These are phyloP conservation scores for Neurospora pannonica DNA, from an alignment of 495 filamentous ascomycete genomes.

Conservation along the genomic window DNA sequence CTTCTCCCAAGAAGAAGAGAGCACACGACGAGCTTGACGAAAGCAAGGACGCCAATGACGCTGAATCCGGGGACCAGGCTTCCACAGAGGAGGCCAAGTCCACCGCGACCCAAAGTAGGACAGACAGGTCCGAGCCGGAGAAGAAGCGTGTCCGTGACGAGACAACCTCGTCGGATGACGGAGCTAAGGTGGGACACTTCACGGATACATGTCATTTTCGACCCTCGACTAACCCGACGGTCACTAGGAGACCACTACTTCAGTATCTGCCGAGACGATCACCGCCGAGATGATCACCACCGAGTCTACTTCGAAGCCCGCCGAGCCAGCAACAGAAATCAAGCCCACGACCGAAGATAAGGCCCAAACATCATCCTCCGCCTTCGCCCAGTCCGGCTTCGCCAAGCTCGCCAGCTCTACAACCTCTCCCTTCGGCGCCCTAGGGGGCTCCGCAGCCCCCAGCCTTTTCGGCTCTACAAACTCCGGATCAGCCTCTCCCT, in stretches of 20 bases:
- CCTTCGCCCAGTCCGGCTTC: slow-evolving; percentile 43
- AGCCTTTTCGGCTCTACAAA: slow-evolving; percentile 26
- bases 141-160: slow-evolving; percentile 45
- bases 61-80: slow-evolving; percentile 22
- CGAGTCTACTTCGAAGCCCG: background rate
- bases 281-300: slow-evolving; percentile 14
- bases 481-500: slow-evolving; percentile 27
- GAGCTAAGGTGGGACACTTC: background rate
- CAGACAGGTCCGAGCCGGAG: slow-evolving; percentile 41
- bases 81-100: slow-evolving; percentile 24
- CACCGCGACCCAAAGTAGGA: slow-evolving; percentile 23
- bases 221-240: background rate
- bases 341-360: slow-evolving; percentile 5
- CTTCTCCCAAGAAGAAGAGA: slow-evolving; percentile 50
- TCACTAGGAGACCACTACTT: slow-evolving; percentile 8
- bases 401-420: slow-evolving; percentile 38
- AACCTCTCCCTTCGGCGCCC: slow-evolving; percentile 32
- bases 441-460: slow-evolving; percentile 25
- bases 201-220: background rate
- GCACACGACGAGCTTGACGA: slow-evolving; percentile 43
- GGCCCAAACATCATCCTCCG: slow-evolving; percentile 27
- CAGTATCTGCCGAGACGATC: slow-evolving; percentile 13
- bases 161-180: background rate
- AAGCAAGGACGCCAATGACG: slow-evolving; percentile 19
- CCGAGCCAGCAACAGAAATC: background rate